These are phyloP conservation scores for Pinus taeda DNA, from an alignment of 75 land plant species.

Conservation along the genomic window DNA sequence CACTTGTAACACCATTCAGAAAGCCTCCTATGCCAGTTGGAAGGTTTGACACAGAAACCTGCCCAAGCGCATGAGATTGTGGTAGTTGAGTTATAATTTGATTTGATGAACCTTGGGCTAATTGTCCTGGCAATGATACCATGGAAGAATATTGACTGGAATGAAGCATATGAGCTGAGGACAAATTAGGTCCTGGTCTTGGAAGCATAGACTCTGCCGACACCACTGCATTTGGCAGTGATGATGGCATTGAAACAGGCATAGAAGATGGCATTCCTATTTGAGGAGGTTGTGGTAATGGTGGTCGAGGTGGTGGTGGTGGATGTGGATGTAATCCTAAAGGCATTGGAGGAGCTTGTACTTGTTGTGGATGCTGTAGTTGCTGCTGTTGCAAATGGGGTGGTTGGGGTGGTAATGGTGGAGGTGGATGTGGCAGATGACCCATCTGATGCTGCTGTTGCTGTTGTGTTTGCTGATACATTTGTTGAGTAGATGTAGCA, in stretches of 20 bases:
- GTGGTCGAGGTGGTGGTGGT: conserved; percentile 45
- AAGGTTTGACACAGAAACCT: conserved; percentile 17
- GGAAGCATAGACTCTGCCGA: neutral
- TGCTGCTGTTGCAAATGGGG: conserved; percentile 51
- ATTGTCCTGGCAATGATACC: conserved; percentile 13
- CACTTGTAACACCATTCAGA: conserved; percentile 31
- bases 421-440: conserved; percentile 35
- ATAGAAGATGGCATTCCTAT: conserved; percentile 29
- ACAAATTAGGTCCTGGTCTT: conserved; percentile 20
- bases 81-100: conserved; percentile 48
- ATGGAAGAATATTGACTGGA: neutral
- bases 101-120: conserved; percentile 41
- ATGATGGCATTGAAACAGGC: conserved; percentile 30
- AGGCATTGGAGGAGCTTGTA: conserved; percentile 47
- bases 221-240: conserved; percentile 25
- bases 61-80: conserved; percentile 49
- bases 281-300: conserved; percentile 39
- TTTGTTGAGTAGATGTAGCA: conserved; percentile 34
- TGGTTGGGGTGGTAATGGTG: conserved; percentile 31
- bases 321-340: conserved; percentile 36
- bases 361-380: conserved; percentile 27
- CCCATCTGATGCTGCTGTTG: conserved; percentile 33
- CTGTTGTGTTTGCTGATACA: conserved; percentile 21
- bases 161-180: conserved; percentile 12
- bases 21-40: conserved; percentile 35